phyloP scores from a whole-genome alignment of 2,329 filamentous ascomycete genomes.

The Pseudogymnoascus sp. region DNA sequence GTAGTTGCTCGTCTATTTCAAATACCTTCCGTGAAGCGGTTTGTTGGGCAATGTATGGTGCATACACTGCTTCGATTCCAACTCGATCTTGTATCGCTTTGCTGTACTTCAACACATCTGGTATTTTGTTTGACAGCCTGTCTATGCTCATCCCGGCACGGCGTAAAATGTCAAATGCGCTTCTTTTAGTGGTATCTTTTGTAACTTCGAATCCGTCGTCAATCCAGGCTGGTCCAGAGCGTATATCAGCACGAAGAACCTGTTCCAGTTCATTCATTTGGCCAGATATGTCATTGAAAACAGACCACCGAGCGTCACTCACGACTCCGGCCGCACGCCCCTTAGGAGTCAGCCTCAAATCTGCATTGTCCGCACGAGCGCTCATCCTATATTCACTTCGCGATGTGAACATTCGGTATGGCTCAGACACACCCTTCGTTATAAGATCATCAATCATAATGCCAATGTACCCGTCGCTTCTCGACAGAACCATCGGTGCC shows the following conservation, averaged over 20 bases:
- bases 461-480: slow-evolving; percentile 91
- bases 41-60: slow-evolving; percentile 75
- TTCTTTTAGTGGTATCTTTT: slow-evolving; percentile 57
- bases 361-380: slow-evolving; percentile 87
- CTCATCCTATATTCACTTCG: slow-evolving; percentile 93
- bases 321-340: slow-evolving; percentile 73
- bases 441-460: slow-evolving; percentile 98
- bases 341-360: slow-evolving; percentile 72
- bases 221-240: slow-evolving; percentile 60
- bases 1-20: slow-evolving; percentile 66
- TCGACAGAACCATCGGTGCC: slow-evolving; percentile 58
- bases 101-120: slow-evolving; percentile 46
- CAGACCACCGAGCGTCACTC: slow-evolving; percentile 66
- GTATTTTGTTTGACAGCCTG: slow-evolving; percentile 51
- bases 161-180: slow-evolving; percentile 72
- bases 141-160: slow-evolving; percentile 52
- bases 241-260: slow-evolving; percentile 49
- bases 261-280: slow-evolving; percentile 61
- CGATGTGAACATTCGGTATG: slow-evolving; percentile 97
- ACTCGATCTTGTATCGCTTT: slow-evolving; percentile 60
- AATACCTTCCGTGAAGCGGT: slow-evolving; percentile 58
- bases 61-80: slow-evolving; percentile 75
- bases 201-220: slow-evolving; percentile 62
- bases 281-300: slow-evolving; percentile 55
- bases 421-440: slow-evolving; percentile 93